Conservation (phyloP, 768 basidiomycete species). For the Pisolithus sp. region DNA sequence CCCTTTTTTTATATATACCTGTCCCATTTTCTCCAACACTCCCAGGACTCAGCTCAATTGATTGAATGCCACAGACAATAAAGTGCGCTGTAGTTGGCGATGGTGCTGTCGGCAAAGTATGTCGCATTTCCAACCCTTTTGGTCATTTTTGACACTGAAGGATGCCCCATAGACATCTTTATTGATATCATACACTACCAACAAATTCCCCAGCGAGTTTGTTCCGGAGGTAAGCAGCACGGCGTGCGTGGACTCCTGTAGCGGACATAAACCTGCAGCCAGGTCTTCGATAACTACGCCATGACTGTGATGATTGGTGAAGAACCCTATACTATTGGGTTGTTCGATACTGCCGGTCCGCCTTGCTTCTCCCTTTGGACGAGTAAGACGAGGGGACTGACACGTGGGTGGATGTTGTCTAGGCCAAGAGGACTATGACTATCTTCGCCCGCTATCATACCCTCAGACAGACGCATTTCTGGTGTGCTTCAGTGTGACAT, state of each 20-base stretch:
- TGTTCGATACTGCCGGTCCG: constrained; percentile 97
- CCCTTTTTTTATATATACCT: no score
- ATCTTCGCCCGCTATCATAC: constrained; percentile 97
- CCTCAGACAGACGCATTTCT: constrained; percentile 99
- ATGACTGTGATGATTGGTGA: no score
- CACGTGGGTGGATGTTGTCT: constrained; percentile 11
- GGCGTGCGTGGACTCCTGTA: constrained; percentile 2
- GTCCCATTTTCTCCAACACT: no score
- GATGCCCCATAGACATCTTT: no score
- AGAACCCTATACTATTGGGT: no score
- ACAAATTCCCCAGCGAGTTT: constrained; percentile 98
- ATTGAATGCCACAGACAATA: constrained; percentile 58
- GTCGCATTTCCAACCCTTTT: no score
- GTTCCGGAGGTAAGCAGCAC: constrained; percentile 80
- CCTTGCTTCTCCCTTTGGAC: constrained; percentile 11
- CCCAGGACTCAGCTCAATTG: no score
- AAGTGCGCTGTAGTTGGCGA: constrained; percentile 97
- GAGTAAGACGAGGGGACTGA: background rate
- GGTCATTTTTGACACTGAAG: no score
- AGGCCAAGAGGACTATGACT: constrained; percentile 99
- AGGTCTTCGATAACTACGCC: constrained; percentile 96
- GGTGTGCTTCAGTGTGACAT: constrained; percentile 98
- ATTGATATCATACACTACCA: no score
- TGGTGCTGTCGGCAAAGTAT: no score
- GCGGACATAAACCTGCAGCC: constrained; percentile 17